Conservation (phyloP, 768 basidiomycete species). For the Suillus placidus region DNA sequence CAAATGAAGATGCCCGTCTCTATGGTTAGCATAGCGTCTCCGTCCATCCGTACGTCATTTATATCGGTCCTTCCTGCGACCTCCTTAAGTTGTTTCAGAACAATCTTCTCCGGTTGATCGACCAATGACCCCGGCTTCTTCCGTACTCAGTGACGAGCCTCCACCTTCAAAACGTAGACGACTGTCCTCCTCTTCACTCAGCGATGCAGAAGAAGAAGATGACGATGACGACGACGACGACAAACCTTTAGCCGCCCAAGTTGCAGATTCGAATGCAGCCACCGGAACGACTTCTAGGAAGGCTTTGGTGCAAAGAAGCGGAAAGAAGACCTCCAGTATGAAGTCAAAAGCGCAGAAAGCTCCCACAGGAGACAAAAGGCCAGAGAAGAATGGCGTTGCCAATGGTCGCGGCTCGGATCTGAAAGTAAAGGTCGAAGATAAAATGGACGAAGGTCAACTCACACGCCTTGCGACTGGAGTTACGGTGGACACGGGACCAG, state of each 20-base stretch:
- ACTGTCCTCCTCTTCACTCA: constrained; percentile 58
- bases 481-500: constrained; percentile 65
- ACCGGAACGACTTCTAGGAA: constrained; percentile 35
- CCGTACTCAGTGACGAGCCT: constrained; percentile 47
- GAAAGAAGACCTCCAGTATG: constrained; percentile 60
- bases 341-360: constrained; percentile 64
- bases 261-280: constrained; percentile 34
- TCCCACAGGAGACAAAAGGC: constrained; percentile 45
- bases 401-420: constrained; percentile 54
- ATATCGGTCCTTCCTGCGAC: not conserved
- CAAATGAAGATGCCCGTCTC: constrained; percentile 65
- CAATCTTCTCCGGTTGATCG: constrained; percentile 25
- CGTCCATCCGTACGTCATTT: constrained; percentile 53
- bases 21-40: constrained; percentile 50
- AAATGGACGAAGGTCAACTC: constrained; percentile 77
- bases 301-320: constrained; percentile 43
- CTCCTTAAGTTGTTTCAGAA: constrained; percentile 24
- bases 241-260: constrained; percentile 54
- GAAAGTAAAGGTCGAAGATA: constrained; percentile 74
- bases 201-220: constrained; percentile 42
- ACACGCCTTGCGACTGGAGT: constrained; percentile 79
- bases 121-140: constrained; percentile 38
- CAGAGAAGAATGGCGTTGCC: constrained; percentile 39
- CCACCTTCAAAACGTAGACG: constrained; percentile 55
- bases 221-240: constrained; percentile 64